Evolutionary conservation across 768 basidiomycete genomes (phyloP).

Genomic region (Pleurotus citrinopileatus): DNA sequence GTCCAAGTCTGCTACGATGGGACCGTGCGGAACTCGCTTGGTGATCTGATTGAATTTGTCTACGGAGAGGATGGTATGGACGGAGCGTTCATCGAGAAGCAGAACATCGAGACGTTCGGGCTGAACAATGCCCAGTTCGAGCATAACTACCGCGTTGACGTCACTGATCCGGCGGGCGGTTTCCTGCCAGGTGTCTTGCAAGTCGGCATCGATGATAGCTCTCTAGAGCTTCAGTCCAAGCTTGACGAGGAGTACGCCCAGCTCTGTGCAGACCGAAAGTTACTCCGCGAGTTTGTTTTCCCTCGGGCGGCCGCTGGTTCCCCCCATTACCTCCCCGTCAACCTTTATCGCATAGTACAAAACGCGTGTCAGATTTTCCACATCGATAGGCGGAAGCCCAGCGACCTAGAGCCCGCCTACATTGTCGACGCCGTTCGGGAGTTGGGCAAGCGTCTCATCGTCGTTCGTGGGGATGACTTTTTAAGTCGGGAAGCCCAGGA

Average conservation of each 20-base stretch:
- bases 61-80: slow-evolving; percentile 99
- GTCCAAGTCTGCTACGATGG: slow-evolving; percentile 98
- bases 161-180: slow-evolving; percentile 77
- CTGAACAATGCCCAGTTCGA: slow-evolving; percentile 83
- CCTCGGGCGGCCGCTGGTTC: slow-evolving; percentile 64
- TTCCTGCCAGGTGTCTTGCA: slow-evolving; percentile 81
- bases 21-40: slow-evolving; percentile 95
- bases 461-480: slow-evolving; percentile 84
- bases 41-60: slow-evolving; percentile 93
- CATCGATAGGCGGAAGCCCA: slow-evolving; percentile 90
- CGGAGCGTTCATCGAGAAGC: slow-evolving; percentile 94
- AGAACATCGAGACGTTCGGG: slow-evolving; percentile 87
- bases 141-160: slow-evolving; percentile 92
- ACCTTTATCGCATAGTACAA: slow-evolving; percentile 91
- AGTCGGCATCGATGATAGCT: slow-evolving; percentile 84
- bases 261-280: slow-evolving; percentile 70
- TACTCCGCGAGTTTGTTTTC: slow-evolving; percentile 84
- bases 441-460: slow-evolving; percentile 71
- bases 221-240: slow-evolving; percentile 76
- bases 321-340: slow-evolving; percentile 91
- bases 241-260: slow-evolving; percentile 70
- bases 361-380: slow-evolving; percentile 97
- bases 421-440: slow-evolving; percentile 79
- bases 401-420: slow-evolving; percentile 85
- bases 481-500: slow-evolving; percentile 77